Conservation (phyloP, 306 rosid species). For the Quercus glauca region DNA sequence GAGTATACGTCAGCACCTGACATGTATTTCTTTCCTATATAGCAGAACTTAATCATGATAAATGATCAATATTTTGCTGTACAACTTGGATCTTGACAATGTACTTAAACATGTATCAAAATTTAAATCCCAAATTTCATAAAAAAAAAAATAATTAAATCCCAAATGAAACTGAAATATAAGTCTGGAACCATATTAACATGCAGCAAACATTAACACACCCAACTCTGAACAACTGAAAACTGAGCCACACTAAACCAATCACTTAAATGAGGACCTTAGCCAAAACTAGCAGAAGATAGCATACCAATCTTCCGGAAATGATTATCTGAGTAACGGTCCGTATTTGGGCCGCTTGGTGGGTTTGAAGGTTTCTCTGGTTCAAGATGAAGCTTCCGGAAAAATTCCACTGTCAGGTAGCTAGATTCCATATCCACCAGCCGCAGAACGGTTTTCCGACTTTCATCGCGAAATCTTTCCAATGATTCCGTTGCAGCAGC, state of each 20-base stretch:
- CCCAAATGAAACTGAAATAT: background rate
- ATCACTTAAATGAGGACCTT: background rate
- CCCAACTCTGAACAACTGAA: too few relatives aligned
- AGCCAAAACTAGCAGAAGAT: conserved; percentile 21
- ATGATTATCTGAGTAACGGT: conserved; percentile 65
- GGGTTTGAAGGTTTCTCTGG: conserved; percentile 61
- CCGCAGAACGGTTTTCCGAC: conserved; percentile 81
- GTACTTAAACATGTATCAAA: background rate
- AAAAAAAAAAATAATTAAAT: background rate
- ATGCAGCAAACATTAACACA: too few relatives aligned
- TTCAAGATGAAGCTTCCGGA: conserved; percentile 78
- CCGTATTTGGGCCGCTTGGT: conserved; percentile 49
- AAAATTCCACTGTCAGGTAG: conserved; percentile 91
- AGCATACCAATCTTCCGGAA: conserved; percentile 82
- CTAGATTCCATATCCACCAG: conserved; percentile 98
- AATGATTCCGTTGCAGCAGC: conserved; percentile 80
- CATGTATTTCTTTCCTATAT: background rate
- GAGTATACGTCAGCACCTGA: conserved; percentile 1
- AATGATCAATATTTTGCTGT: too few relatives aligned
- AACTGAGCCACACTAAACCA: background rate
- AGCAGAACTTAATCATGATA: too few relatives aligned
- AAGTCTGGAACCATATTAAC: background rate
- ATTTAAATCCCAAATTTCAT: background rate
- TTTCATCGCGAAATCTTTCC: conserved; percentile 90
- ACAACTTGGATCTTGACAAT: background rate